Conservation (phyloP, 1,139 yeast species). For the Ogataea hybrid region DNA sequence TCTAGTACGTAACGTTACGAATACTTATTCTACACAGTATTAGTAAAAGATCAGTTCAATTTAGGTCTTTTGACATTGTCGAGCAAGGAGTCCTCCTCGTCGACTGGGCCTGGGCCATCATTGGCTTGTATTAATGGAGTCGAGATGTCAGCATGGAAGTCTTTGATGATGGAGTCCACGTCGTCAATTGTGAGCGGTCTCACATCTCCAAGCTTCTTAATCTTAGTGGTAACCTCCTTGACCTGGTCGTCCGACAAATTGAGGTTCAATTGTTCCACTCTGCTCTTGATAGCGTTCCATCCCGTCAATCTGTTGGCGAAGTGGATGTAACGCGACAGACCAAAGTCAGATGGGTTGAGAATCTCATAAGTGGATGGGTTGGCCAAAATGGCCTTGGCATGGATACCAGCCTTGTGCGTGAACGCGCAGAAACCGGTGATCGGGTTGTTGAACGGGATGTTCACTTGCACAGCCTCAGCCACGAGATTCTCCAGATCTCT, state of each 20-base stretch:
- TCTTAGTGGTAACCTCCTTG: constrained; percentile 92
- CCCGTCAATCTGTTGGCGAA: constrained; percentile 98
- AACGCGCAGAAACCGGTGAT: constrained; percentile 99
- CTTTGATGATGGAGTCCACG: constrained; percentile 95
- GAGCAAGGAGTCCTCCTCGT: constrained; percentile 25
- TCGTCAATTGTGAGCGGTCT: constrained; percentile 94
- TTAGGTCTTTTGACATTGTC: constrained; percentile 33
- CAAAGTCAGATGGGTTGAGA: constrained; percentile 91
- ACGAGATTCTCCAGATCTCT: constrained; percentile 95
- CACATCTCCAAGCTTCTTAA: constrained; percentile 92
- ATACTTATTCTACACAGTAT: constrained; percentile 4
- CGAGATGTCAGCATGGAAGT: constrained; percentile 64
- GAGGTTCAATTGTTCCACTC: constrained; percentile 96
- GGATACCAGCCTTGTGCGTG: constrained; percentile 99
- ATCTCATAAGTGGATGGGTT: constrained; percentile 98
- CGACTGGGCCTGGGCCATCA: constrained; percentile 28
- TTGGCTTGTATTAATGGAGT: constrained; percentile 30
- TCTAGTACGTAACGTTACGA: constrained; percentile 12
- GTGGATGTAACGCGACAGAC: constrained; percentile 92
- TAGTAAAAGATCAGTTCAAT: constrained; percentile 18
- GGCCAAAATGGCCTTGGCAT: constrained; percentile 97
- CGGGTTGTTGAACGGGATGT: constrained; percentile 97
- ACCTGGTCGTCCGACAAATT: constrained; percentile 87
- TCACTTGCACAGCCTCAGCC: constrained; percentile 96
- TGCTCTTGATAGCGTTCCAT: constrained; percentile 97